These are phyloP conservation scores for Saccharum officinarum DNA, from an alignment of 176 grass and related monocot species.

Conservation along the genomic window DNA sequence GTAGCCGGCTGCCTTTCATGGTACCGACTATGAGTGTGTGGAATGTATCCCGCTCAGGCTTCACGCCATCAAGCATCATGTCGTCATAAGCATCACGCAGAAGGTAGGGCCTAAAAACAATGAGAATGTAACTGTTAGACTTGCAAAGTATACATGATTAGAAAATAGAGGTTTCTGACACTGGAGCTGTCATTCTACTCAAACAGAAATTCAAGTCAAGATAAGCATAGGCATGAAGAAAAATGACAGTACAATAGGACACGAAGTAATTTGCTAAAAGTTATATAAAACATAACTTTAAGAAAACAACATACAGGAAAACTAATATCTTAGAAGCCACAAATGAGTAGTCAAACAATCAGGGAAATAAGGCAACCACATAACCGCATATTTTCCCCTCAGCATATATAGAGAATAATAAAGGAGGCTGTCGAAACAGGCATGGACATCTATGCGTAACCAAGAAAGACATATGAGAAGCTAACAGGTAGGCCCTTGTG, in stretches of 20 bases:
- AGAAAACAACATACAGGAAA: background rate
- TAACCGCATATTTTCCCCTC: background rate
- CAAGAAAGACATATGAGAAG: background rate
- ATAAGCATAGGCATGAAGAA: background rate
- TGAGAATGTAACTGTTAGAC: background rate
- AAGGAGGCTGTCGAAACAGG: background rate
- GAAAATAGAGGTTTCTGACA: background rate
- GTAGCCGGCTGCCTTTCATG: constrained; percentile 88
- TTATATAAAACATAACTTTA: background rate
- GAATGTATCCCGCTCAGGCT: constrained; percentile 82
- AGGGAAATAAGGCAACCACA: background rate
- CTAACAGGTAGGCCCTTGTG: background rate
- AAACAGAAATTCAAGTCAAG: constrained; percentile 1
- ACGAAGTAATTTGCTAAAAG: constrained; percentile 16
- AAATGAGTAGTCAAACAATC: constrained; percentile 5
- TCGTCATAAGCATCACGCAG: constrained; percentile 93
- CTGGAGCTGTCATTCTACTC: background rate
- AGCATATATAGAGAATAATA: background rate
- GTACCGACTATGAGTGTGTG: constrained; percentile 86
- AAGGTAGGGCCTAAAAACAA: constrained; percentile 60
- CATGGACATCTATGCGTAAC: background rate
- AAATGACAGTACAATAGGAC: constrained; percentile 15
- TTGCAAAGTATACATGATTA: background rate
- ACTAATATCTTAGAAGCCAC: background rate
- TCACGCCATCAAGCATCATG: constrained; percentile 95